A percentile compares a stretch with the other conserved stretches of the same genome.
phyloP scores from a whole-genome alignment of 2,329 filamentous ascomycete genomes.

The Penicillium hordei region DNA sequence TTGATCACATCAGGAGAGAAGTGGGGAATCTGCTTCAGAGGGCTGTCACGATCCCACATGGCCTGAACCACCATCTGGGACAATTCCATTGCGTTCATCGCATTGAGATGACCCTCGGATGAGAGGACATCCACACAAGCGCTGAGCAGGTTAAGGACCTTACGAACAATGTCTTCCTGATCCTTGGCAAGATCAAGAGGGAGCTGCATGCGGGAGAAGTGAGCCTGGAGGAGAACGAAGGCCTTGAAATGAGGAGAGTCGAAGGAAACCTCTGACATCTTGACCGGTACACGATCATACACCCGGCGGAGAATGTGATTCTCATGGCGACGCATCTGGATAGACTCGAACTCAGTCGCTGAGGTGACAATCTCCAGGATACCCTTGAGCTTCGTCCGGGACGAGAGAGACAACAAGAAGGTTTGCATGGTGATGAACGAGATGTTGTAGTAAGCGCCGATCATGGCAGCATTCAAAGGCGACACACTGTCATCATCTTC shows the following conservation, averaged over 20 bases:
- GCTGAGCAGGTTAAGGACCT: conserved; percentile 82
- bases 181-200: conserved; percentile 95
- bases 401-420: conserved; percentile 84
- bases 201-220: conserved; percentile 96
- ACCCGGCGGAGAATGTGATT: conserved; percentile 83
- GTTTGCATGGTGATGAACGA: conserved; percentile 99
- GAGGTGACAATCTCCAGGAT: conserved; percentile 96
- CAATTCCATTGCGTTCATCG: conserved; percentile 98
- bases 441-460: conserved; percentile 98
- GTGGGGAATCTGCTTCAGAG: conserved; percentile 96
- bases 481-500: conserved; percentile 88
- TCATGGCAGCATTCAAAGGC: conserved; percentile 94
- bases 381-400: conserved; percentile 90
- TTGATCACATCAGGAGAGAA: conserved; percentile 82
- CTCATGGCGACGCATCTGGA: conserved; percentile 92
- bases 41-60: conserved; percentile 98
- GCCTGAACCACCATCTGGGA: conserved; percentile 98
- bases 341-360: conserved; percentile 91
- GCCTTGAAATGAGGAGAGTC: conserved; percentile 98
- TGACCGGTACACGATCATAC: conserved; percentile 91
- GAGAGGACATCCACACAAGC: conserved; percentile 93
- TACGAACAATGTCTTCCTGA: conserved; percentile 81
- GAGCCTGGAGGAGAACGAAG: conserved; percentile 93
- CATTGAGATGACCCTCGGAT: conserved; percentile 92
- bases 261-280: conserved; percentile 82